phyloP scores from a whole-genome alignment of 169 alveolate species.

The Pseudocohnilembus persalinus region DNA sequence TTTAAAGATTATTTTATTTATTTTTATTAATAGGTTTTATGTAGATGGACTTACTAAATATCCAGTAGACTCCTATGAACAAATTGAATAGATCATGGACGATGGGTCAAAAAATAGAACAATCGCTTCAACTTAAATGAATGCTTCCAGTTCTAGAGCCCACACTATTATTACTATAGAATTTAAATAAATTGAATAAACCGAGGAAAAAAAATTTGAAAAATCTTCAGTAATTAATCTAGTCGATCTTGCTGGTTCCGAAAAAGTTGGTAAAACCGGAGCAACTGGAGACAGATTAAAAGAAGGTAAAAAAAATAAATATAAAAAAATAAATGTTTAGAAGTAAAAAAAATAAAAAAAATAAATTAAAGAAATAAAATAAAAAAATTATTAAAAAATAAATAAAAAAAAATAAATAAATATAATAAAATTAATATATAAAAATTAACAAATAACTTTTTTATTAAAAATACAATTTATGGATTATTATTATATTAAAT shows the following conservation, averaged over 20 bases:
- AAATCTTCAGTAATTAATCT: conserved; percentile 81
- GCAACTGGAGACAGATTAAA: conserved; percentile 93
- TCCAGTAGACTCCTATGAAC: conserved; percentile 84
- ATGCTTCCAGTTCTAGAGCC: conserved; percentile 82
- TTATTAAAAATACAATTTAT: too few species aligned
- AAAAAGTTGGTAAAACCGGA: conserved; percentile 87
- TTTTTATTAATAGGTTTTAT: conserved; percentile 41
- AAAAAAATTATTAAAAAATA: neutral
- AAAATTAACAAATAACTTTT: neutral
- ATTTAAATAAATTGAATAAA: conserved; percentile 70
- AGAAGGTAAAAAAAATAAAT: conserved; percentile 74
- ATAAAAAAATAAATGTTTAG: neutral
- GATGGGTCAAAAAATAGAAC: conserved; percentile 89
- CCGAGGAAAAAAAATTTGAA: conserved; percentile 63
- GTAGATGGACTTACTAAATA: conserved; percentile 82
- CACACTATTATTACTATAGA: conserved; percentile 91
- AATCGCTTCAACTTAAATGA: conserved; percentile 92
- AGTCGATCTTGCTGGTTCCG: conserved; percentile 92
- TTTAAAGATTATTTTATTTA: neutral
- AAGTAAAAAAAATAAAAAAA: neutral
- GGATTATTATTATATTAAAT: too few species aligned
- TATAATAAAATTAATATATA: neutral
- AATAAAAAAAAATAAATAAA: too few species aligned
- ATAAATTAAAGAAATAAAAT: too few species aligned
- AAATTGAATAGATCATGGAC: conserved; percentile 81